phyloP scores from a whole-genome alignment of 192 early-diverging fungal species.

The Spizellomyces sp. region DNA sequence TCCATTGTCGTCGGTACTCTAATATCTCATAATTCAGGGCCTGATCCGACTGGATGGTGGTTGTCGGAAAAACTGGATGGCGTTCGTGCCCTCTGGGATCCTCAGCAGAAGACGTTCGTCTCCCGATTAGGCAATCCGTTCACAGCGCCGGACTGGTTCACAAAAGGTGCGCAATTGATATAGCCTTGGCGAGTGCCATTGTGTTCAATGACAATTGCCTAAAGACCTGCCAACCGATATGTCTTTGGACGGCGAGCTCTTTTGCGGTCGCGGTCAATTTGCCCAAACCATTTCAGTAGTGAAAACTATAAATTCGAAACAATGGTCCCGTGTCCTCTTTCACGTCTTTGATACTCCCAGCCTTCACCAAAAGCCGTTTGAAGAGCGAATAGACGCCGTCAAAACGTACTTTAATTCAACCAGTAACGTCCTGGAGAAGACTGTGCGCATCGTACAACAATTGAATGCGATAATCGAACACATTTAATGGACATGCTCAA shows the following conservation, averaged over 20 bases:
- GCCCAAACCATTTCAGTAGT: conserved; percentile 67
- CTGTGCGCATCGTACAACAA: conserved; percentile 52
- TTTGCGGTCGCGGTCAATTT: conserved; percentile 65
- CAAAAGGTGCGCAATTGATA: not conserved
- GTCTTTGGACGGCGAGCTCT: conserved; percentile 75
- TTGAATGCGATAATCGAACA: conserved; percentile 37
- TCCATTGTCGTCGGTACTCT: too few relatives aligned
- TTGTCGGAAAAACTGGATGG: conserved; percentile 76
- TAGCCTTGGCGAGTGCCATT: not conserved
- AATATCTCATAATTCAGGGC: too few relatives aligned
- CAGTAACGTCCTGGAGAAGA: not conserved
- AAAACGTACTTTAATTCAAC: conserved; percentile 30
- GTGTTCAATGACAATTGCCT: not conserved
- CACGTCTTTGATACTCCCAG: conserved; percentile 68
- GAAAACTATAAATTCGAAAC: conserved; percentile 27
- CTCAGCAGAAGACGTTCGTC: conserved; percentile 43
- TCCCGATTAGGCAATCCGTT: conserved; percentile 64
- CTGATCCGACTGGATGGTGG: conserved; percentile 72
- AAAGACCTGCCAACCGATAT: conserved; percentile 53
- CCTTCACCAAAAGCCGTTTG: conserved; percentile 46
- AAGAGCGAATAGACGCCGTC: conserved; percentile 52
- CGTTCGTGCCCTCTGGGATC: conserved; percentile 67
- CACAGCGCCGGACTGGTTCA: conserved; percentile 54
- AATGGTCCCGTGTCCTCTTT: conserved; percentile 57
- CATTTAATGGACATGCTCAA: conserved; percentile 56